Base-by-base conservation (phyloP, 495 filamentous ascomycete species). In the Hypomontagnella monticulosa region DNA sequence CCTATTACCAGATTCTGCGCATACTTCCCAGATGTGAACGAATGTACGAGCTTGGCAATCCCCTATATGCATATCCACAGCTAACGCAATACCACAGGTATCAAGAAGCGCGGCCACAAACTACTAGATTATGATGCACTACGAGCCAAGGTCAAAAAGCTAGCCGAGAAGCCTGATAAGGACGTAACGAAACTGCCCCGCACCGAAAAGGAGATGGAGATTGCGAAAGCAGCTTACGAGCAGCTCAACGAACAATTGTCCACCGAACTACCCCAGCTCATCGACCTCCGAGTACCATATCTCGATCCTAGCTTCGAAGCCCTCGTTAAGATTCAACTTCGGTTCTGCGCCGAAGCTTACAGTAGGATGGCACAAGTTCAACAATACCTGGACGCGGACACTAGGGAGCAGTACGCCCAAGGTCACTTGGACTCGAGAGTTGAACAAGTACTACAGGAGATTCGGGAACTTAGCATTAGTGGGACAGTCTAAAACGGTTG, bases 21-120 rank as follows among this genome's bases (percentile, higher is more conserved):
- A 55, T 99, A 99, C 80, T 99, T 99, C 79, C 96, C 96, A 4
- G 95, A 99, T 74, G 93, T 98, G 66, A 99, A 99, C 76, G 93
- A 97, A 79, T 98, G 96, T 90, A 81, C 47, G 86, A 63, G n/a
- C 27, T 38, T 46, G 15, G 3, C 14, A 18, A 6, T 48, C 6
- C 48, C 12, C 20, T 36, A 42, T 37, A 32, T 9, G n/a, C 36
- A 3, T 30, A 30, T 9, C 48, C 27, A 40, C n/a, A 1, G 36
- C 48, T 74, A 37, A 65, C 69, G 19, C 20, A 15, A 10, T 34
- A 27, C 41, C 18, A 2, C 50, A 91, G 88, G 88, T 75, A 98
- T 99, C 76, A 98, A 97, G 78, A 99, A 99, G 78, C 90, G 95
- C 72, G 91, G 96, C 67, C 89, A 98, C 84, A 99, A 99, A 71